Evolutionary conservation across 495 filamentous ascomycete genomes (phyloP).

Genomic region (Xylaria palmicola): DNA sequence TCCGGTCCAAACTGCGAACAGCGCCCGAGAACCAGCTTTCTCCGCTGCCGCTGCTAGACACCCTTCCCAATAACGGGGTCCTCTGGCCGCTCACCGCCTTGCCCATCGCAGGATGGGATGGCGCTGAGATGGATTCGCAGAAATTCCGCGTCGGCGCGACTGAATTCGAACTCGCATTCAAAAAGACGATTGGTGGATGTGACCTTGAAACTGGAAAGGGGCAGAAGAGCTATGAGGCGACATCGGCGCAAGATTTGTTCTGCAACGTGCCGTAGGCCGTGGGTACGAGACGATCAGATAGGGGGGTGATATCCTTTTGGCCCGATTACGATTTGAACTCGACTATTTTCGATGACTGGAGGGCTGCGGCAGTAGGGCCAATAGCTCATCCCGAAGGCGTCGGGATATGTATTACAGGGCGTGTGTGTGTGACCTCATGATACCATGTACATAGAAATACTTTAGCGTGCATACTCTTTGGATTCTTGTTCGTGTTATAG

Average conservation of each 20-base stretch:
- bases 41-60: slow-evolving; percentile 35
- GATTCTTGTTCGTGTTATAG: neutral
- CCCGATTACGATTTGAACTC: neutral
- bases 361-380: neutral
- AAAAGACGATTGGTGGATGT: slow-evolving; percentile 40
- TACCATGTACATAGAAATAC: slow-evolving; percentile 23
- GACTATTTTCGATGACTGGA: neutral
- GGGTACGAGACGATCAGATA: neutral
- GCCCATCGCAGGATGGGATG: slow-evolving; percentile 45
- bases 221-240: slow-evolving; percentile 16
- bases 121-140: slow-evolving; percentile 24
- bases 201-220: slow-evolving; percentile 24
- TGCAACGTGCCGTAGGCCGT: slow-evolving; percentile 18
- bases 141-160: slow-evolving; percentile 36
- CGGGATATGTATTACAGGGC: slow-evolving; percentile 11
- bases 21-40: slow-evolving; percentile 31
- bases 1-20: slow-evolving; percentile 19
- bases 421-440: slow-evolving; percentile 12
- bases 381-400: slow-evolving; percentile 10
- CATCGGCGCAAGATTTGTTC: slow-evolving; percentile 33
- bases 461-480: slow-evolving; percentile 4
- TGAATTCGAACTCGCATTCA: slow-evolving; percentile 44
- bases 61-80: slow-evolving; percentile 33
- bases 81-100: slow-evolving; percentile 38
- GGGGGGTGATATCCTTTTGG: neutral